Conservation (phyloP, 371 early-diverging fungal genomes). For the Coemansia sp. region DNA sequence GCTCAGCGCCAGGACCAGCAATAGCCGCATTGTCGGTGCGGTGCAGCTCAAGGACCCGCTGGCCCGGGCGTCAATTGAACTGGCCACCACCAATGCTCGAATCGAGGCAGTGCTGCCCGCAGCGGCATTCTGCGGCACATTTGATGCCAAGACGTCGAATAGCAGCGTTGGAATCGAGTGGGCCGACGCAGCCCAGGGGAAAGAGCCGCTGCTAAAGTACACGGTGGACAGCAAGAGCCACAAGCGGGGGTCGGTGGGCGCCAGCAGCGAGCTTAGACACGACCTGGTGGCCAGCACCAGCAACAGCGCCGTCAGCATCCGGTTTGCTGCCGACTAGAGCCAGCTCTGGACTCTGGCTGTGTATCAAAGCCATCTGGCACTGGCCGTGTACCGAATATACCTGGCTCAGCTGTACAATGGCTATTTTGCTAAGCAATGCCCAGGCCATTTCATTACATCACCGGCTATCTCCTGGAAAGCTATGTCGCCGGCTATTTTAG, state of each 20-base stretch:
- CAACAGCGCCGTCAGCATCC: slow-evolving; percentile 7
- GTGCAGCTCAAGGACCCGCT: slow-evolving; percentile 13
- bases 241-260: slow-evolving; percentile 30
- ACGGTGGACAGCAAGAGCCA: slow-evolving; percentile 21
- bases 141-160: slow-evolving; percentile 29
- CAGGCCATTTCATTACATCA: no score
- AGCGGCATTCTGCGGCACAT: slow-evolving; percentile 23
- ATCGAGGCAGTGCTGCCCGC: slow-evolving; percentile 26
- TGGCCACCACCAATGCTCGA: slow-evolving; percentile 20
- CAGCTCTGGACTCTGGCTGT: no score
- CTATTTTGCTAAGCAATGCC: no score
- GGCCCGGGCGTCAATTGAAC: slow-evolving; percentile 8
- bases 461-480: no score
- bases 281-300: slow-evolving; percentile 32
- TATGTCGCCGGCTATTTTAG: no score
- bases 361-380: no score
- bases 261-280: slow-evolving; percentile 8
- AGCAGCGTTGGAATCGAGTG: slow-evolving; percentile 7
- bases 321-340: slow-evolving; percentile 7
- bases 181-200: neutral
- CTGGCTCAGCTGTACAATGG: no score
- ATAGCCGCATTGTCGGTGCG: slow-evolving; percentile 23
- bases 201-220: slow-evolving; percentile 8
- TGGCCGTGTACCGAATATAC: no score
- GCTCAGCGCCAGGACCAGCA: slow-evolving; percentile 25